Conservation (phyloP, 177 flowering plant genomes). For the Telopea speciosissima region DNA sequence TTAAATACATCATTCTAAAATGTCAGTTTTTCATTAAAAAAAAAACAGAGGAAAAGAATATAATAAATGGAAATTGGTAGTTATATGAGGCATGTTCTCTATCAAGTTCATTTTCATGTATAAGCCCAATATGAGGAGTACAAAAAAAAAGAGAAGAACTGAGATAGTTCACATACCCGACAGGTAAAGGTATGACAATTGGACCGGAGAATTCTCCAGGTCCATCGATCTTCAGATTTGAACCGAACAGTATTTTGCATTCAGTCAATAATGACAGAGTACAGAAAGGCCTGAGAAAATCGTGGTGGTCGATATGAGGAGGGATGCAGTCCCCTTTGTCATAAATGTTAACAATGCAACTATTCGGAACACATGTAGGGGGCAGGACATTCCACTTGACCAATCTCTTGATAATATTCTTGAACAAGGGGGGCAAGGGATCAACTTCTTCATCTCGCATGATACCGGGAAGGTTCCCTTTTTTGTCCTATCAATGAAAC, state of each 20-base stretch:
- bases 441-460: slow-evolving; percentile 54
- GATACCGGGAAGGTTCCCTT: slow-evolving; percentile 61
- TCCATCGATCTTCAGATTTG: slow-evolving; percentile 26
- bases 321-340: slow-evolving; percentile 64
- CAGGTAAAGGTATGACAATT: slow-evolving; percentile 40
- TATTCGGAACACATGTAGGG: slow-evolving; percentile 41
- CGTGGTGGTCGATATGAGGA: slow-evolving; percentile 63
- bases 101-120: too few relatives aligned
- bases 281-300: slow-evolving; percentile 53
- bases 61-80: too few relatives aligned
- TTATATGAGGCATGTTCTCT: too few relatives aligned
- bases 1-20: too few relatives aligned
- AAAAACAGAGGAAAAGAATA: too few relatives aligned
- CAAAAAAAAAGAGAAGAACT: too few relatives aligned
- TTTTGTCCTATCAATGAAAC: slow-evolving; percentile 37
- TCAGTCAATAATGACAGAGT: slow-evolving; percentile 48
- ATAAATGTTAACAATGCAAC: slow-evolving; percentile 56
- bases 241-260: slow-evolving; percentile 45
- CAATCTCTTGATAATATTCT: slow-evolving; percentile 39
- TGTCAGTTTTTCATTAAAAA: too few relatives aligned
- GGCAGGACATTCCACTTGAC: slow-evolving; percentile 51
- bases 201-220: slow-evolving; percentile 54
- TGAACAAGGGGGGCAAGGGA: slow-evolving; percentile 44
- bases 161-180: slow-evolving; percentile 34
- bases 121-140: too few relatives aligned